phyloP scores from a whole-genome alignment of 352 stramenopile genomes.

The Aphanomyces invadans region DNA sequence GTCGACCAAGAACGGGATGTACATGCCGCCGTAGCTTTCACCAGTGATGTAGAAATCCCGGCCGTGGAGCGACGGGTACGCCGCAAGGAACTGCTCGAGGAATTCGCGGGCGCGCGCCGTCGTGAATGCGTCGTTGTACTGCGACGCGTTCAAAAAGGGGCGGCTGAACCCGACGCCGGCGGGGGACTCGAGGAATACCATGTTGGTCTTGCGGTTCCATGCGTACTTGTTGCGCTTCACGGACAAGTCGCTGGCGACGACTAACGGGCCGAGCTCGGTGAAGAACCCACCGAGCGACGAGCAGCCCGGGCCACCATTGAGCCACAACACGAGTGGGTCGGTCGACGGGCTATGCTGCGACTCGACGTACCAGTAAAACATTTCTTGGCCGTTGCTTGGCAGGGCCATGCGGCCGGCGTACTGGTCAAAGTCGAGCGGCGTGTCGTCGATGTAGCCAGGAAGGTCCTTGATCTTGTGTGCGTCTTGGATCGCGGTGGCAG shows the following conservation, averaged over 20 bases:
- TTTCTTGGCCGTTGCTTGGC: conserved; percentile 40
- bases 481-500: conserved; percentile 30
- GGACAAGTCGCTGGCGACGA: conserved; percentile 39
- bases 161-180: conserved; percentile 77
- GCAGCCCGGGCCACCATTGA: conserved; percentile 88
- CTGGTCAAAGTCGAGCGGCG: conserved; percentile 49
- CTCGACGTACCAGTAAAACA: conserved; percentile 73
- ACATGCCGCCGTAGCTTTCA: conserved; percentile 85
- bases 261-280: conserved; percentile 66
- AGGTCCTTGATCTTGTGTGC: conserved; percentile 45
- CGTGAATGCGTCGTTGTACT: conserved; percentile 55
- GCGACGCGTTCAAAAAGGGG: conserved; percentile 34
- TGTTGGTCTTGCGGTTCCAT: conserved; percentile 83
- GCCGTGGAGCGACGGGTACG: conserved; percentile 55
- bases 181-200: conserved; percentile 87
- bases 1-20: conserved; percentile 76
- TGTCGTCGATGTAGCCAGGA: conserved; percentile 35
- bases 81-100: conserved; percentile 61
- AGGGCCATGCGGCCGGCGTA: conserved; percentile 56
- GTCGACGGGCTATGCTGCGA: conserved; percentile 37
- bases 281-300: conserved; percentile 77
- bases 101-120: conserved; percentile 49
- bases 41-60: conserved; percentile 80
- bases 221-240: conserved; percentile 67
- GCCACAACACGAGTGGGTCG: conserved; percentile 83